Conservation (phyloP, 1,284 basidiomycete species). For the Thecaphora thlaspeos region DNA sequence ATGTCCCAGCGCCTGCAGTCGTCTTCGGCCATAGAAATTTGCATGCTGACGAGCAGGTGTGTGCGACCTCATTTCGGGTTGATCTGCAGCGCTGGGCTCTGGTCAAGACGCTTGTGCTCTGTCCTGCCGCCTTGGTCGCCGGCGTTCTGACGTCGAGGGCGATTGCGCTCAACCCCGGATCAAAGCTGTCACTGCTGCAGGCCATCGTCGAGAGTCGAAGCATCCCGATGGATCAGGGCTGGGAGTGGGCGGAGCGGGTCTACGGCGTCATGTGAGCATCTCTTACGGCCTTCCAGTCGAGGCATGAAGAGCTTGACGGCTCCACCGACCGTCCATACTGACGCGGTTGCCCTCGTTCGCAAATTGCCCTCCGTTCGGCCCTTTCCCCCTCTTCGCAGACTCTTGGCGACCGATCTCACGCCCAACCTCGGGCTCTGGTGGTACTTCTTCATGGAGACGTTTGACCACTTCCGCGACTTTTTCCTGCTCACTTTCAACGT, state of each 20-base stretch:
- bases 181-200: constrained; percentile 6
- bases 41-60: too few species aligned
- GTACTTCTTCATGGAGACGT: constrained; percentile 99
- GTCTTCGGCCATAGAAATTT: too few species aligned
- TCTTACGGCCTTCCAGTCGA: not conserved
- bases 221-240: constrained; percentile 63
- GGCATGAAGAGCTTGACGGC: not conserved
- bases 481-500: constrained; percentile 93
- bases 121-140: constrained; percentile 15
- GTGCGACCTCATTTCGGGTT: too few species aligned
- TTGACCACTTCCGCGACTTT: constrained; percentile 93
- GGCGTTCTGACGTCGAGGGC: constrained; percentile 25
- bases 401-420: constrained; percentile 63
- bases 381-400: not conserved
- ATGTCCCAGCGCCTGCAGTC: too few species aligned
- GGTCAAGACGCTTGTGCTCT: constrained; percentile 19
- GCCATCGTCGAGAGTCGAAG: constrained; percentile 11
- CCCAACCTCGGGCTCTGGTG: constrained; percentile 95
- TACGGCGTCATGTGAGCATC: constrained; percentile 76
- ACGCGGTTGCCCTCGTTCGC: not conserved
- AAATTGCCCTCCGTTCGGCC: not conserved
- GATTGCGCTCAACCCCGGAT: constrained; percentile 18
- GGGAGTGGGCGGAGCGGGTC: constrained; percentile 70
- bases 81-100: constrained; percentile 10
- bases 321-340: not conserved